Conservation (phyloP, 1,284 basidiomycete species). For the Trametes hirsuta region DNA sequence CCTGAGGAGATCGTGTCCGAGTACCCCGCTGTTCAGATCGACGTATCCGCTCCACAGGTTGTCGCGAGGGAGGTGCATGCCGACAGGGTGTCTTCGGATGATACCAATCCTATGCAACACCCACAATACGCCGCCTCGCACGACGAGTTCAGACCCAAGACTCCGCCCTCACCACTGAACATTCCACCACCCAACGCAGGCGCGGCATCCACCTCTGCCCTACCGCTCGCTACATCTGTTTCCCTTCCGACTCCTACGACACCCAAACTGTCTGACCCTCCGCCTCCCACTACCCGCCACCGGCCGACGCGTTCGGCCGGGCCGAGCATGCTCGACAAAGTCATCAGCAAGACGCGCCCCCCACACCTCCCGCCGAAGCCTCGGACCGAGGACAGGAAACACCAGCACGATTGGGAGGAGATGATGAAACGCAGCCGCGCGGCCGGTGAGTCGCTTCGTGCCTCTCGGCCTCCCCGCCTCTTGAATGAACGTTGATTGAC, state of each 20-base stretch:
- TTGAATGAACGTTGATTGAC: slow-evolving; percentile 33
- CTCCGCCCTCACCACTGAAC: slow-evolving; percentile 16
- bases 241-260: slow-evolving; percentile 28
- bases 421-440: slow-evolving; percentile 87
- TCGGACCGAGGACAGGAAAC: slow-evolving; percentile 79
- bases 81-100: slow-evolving; percentile 3
- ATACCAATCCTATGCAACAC: slow-evolving; percentile 4
- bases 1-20: slow-evolving; percentile 14
- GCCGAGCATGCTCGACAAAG: slow-evolving; percentile 73
- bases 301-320: slow-evolving; percentile 56
- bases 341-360: slow-evolving; percentile 80
- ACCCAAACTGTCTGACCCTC: slow-evolving; percentile 15
- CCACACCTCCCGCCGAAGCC: slow-evolving; percentile 85
- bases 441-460: slow-evolving; percentile 59
- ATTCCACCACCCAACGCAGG: slow-evolving; percentile 17
- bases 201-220: slow-evolving; percentile 33
- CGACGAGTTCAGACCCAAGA: slow-evolving; percentile 15
- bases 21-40: slow-evolving; percentile 52
- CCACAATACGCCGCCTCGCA: slow-evolving; percentile 20
- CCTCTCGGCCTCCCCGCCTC: slow-evolving; percentile 13
- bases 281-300: slow-evolving; percentile 37
- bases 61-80: slow-evolving; percentile 29
- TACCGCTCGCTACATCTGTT: slow-evolving; percentile 23
- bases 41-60: slow-evolving; percentile 42
- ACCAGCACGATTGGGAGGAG: slow-evolving; percentile 86